These are phyloP conservation scores for Mucor mucedo DNA, from an alignment of 371 early-diverging fungal genomes.

Conservation along the genomic window DNA sequence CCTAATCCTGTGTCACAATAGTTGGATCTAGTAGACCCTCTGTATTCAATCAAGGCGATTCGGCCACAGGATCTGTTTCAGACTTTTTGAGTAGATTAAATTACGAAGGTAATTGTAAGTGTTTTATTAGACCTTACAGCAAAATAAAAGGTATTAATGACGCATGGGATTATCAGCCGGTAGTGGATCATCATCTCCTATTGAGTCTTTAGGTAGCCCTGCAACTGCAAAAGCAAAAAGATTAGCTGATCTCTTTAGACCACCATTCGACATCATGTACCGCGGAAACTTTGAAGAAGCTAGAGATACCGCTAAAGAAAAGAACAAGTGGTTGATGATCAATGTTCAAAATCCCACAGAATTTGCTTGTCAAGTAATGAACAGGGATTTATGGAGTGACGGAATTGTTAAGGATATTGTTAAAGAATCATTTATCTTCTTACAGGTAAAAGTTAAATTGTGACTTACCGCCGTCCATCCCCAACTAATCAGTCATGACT, in stretches of 20 bases:
- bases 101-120: slow-evolving; percentile 18
- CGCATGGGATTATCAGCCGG: background rate
- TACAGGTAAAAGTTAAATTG: slow-evolving; percentile 59
- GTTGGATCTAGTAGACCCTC: slow-evolving; percentile 27
- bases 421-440: slow-evolving; percentile 80
- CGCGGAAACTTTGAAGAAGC: slow-evolving; percentile 79
- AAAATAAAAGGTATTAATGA: background rate
- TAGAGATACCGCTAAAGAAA: slow-evolving; percentile 65
- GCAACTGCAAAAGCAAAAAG: slow-evolving; percentile 51
- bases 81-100: slow-evolving; percentile 32
- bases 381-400: slow-evolving; percentile 93
- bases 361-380: slow-evolving; percentile 87
- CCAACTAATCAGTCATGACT: background rate
- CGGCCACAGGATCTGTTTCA: slow-evolving; percentile 39
- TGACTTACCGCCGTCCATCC: background rate
- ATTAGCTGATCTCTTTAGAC: slow-evolving; percentile 80
- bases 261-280: slow-evolving; percentile 90
- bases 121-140: background rate
- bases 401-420: slow-evolving; percentile 76
- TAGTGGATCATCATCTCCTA: slow-evolving; percentile 12
- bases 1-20: background rate
- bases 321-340: slow-evolving; percentile 84
- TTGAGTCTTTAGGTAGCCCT: slow-evolving; percentile 17
- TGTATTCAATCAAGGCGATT: slow-evolving; percentile 58
- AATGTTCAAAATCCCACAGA: slow-evolving; percentile 86